Evolutionary conservation across 257 asterid genomes (phyloP).

Genomic region (Solanum bulbocastanum): DNA sequence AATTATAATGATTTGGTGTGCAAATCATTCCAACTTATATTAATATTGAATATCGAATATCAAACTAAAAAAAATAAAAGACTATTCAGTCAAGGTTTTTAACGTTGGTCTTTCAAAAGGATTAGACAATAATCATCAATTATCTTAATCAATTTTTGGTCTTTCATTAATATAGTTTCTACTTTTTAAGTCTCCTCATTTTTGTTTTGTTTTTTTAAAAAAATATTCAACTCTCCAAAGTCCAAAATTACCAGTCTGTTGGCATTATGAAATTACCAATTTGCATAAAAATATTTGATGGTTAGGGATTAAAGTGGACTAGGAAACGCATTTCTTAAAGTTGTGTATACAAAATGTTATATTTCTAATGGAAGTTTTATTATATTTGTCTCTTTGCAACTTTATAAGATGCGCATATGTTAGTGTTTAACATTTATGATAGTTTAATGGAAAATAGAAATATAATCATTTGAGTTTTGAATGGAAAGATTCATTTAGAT

Average conservation of each 20-base stretch:
- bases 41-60: too few relatives aligned
- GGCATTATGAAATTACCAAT: background rate
- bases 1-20: background rate
- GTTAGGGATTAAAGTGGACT: background rate
- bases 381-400: background rate
- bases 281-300: background rate
- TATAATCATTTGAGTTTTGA: background rate
- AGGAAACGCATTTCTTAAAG: background rate
- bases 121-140: background rate
- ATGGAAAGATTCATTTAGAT: background rate
- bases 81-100: background rate
- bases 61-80: too few relatives aligned
- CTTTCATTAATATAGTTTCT: background rate
- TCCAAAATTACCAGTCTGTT: background rate
- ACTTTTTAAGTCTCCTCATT: background rate
- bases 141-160: background rate
- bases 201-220: too few relatives aligned
- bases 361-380: background rate
- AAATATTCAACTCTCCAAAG: background rate
- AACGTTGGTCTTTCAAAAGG: background rate
- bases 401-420: background rate
- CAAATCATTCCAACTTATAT: background rate
- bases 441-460: background rate
- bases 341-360: background rate
- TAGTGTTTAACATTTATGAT: background rate